Percentiles rank a stretch among this genome's conserved stretches.
phyloP scores from a whole-genome alignment of 805 yeast species.

The Geotrichum ghanense region DNA sequence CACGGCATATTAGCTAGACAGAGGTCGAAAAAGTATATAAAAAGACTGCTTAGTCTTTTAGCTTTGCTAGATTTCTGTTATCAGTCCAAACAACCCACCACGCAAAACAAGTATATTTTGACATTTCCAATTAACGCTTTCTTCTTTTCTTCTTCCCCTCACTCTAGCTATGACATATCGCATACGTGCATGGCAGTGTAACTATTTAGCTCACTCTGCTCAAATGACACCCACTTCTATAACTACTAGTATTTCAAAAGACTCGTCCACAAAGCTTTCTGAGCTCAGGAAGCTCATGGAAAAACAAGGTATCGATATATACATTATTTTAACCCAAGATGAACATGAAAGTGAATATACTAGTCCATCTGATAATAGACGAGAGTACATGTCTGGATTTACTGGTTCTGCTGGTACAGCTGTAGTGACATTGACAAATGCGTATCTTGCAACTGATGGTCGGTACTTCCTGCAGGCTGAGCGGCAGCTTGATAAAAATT shows the following conservation, averaged over 20 bases:
- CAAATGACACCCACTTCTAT: constrained; percentile 5
- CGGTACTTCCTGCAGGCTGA: constrained; percentile 88
- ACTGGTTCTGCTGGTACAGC: constrained; percentile 93
- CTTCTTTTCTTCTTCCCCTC: background rate
- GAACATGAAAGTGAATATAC: constrained; percentile 92
- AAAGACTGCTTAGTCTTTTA: too few relatives aligned
- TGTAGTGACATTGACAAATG: constrained; percentile 57
- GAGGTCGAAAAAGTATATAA: too few relatives aligned
- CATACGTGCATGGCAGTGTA: constrained; percentile 11
- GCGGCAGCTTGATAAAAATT: constrained; percentile 64
- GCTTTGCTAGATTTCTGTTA: too few relatives aligned
- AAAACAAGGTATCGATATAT: constrained; percentile 52
- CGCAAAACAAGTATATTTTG: too few relatives aligned
- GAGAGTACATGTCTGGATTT: constrained; percentile 73
- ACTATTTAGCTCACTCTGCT: constrained; percentile 2
- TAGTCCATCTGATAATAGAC: constrained; percentile 65
- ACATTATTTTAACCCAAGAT: constrained; percentile 78
- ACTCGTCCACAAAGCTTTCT: constrained; percentile 34
- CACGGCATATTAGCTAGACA: too few relatives aligned
- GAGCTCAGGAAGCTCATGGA: constrained; percentile 56
- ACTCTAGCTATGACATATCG: constrained; percentile 8
- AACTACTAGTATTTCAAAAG: background rate
- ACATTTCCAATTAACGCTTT: too few relatives aligned
- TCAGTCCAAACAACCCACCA: too few relatives aligned
- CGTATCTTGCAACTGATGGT: constrained; percentile 87